Evolutionary conservation across 768 basidiomycete species (phyloP).

Genomic region (Auriscalpium vulgare): DNA sequence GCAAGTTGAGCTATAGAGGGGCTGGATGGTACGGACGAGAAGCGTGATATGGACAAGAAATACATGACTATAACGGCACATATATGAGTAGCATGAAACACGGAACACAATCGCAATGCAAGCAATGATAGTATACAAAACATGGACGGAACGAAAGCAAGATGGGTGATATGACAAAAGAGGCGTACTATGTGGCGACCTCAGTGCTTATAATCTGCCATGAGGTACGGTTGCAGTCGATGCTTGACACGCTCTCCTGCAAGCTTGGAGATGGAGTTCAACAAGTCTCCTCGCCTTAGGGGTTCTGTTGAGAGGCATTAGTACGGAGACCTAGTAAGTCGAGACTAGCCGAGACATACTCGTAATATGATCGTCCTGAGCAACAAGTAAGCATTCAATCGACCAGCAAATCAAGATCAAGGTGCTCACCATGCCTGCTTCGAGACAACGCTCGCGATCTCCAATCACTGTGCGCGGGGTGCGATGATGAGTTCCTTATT

Average conservation of each 20-base stretch:
- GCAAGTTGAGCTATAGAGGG: too few relatives aligned
- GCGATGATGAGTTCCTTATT: neutral
- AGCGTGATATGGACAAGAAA: too few relatives aligned
- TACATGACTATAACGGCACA: too few relatives aligned
- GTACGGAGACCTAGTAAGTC: neutral
- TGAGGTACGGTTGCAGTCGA: slow-evolving; percentile 1
- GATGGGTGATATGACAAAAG: too few relatives aligned
- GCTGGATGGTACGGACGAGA: too few relatives aligned
- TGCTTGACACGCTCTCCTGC: slow-evolving; percentile 47
- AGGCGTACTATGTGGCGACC: too few relatives aligned
- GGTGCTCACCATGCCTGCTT: slow-evolving; percentile 53
- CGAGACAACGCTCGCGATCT: slow-evolving; percentile 65
- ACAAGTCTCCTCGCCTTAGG: slow-evolving; percentile 65
- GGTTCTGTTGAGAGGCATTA: slow-evolving; percentile 40
- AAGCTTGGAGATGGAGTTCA: slow-evolving; percentile 77
- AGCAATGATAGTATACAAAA: too few relatives aligned
- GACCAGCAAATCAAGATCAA: neutral
- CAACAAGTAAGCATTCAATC: neutral
- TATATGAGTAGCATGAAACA: too few relatives aligned
- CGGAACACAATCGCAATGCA: too few relatives aligned
- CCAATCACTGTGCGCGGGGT: slow-evolving; percentile 64
- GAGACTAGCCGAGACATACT: slow-evolving; percentile 38
- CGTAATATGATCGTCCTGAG: slow-evolving; percentile 67
- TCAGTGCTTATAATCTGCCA: too few relatives aligned
- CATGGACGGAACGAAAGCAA: too few relatives aligned